Evolutionary conservation across 2,329 filamentous ascomycete species (phyloP).

Genomic region (Hypoxylon sp.): DNA sequence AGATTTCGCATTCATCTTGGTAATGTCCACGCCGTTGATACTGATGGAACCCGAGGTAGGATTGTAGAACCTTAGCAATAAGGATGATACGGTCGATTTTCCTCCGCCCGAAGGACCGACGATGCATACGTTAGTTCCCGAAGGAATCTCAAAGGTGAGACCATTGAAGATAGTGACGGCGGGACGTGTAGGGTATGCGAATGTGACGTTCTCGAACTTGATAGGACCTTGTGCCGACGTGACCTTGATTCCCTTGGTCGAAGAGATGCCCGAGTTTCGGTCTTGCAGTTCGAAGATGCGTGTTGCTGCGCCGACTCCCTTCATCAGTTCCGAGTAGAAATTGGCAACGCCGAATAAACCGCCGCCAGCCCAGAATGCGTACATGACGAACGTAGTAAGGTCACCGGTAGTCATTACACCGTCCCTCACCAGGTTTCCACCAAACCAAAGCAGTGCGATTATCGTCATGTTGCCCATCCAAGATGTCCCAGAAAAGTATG

Average conservation of each 20-base stretch:
- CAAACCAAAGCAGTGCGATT: slow-evolving; percentile 88
- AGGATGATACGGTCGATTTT: slow-evolving; percentile 94
- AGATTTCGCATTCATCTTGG: slow-evolving; percentile 92
- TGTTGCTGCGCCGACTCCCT: slow-evolving; percentile 96
- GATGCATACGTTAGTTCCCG: slow-evolving; percentile 94
- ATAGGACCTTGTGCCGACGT: slow-evolving; percentile 89
- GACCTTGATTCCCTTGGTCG: slow-evolving; percentile 85
- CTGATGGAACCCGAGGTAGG: slow-evolving; percentile 82
- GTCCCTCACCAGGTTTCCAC: slow-evolving; percentile 88
- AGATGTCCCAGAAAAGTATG: slow-evolving; percentile 89
- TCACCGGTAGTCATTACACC: slow-evolving; percentile 92
- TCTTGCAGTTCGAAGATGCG: slow-evolving; percentile 97
- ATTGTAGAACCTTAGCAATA: slow-evolving; percentile 91
- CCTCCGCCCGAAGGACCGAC: slow-evolving; percentile 96
- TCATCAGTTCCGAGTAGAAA: slow-evolving; percentile 99
- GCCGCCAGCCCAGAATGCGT: slow-evolving; percentile 87
- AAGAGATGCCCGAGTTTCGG: slow-evolving; percentile 85
- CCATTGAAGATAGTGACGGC: slow-evolving; percentile 92
- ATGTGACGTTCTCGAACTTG: slow-evolving; percentile 86
- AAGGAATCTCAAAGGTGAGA: slow-evolving; percentile 90
- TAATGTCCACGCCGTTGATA: slow-evolving; percentile 88
- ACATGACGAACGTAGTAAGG: slow-evolving; percentile 97
- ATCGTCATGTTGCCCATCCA: slow-evolving; percentile 98
- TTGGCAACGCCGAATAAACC: slow-evolving; percentile 94
- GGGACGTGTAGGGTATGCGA: slow-evolving; percentile 93